Conservation (phyloP, 441 rosid genomes). For the Metrosideros polymorpha region DNA sequence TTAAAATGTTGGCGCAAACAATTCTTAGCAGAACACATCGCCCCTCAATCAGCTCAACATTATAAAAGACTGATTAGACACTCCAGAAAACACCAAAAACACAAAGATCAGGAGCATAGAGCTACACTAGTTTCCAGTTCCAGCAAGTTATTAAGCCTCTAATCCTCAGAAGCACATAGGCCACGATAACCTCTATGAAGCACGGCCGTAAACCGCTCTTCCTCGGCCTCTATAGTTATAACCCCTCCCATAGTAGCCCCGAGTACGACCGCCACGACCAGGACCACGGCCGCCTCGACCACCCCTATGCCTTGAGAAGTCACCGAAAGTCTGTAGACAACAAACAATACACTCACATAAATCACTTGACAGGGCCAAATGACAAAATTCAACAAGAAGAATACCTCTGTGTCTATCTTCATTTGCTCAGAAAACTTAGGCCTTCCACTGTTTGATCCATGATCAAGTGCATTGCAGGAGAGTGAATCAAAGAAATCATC, state of each 20-base stretch:
- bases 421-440: background rate
- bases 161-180: background rate
- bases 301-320: background rate
- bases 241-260: slow-evolving; percentile 3
- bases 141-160: background rate
- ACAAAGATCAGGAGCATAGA: background rate
- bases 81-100: background rate
- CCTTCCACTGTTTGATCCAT: background rate
- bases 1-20: background rate
- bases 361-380: background rate
- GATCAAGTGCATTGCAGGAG: background rate
- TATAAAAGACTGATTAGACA: background rate
- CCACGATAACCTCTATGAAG: background rate
- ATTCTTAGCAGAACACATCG: background rate
- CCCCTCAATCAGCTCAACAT: background rate
- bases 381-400: background rate
- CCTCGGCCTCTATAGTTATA: background rate
- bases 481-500: background rate
- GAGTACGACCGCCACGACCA: background rate
- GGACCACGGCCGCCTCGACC: slow-evolving; percentile 1
- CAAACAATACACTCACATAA: background rate
- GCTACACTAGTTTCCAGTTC: background rate
- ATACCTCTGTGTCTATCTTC: slow-evolving; percentile 2
- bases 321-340: background rate
- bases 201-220: background rate